These are phyloP conservation scores for Capsella rubella DNA, from an alignment of 441 rosid genomes.

Conservation along the genomic window DNA sequence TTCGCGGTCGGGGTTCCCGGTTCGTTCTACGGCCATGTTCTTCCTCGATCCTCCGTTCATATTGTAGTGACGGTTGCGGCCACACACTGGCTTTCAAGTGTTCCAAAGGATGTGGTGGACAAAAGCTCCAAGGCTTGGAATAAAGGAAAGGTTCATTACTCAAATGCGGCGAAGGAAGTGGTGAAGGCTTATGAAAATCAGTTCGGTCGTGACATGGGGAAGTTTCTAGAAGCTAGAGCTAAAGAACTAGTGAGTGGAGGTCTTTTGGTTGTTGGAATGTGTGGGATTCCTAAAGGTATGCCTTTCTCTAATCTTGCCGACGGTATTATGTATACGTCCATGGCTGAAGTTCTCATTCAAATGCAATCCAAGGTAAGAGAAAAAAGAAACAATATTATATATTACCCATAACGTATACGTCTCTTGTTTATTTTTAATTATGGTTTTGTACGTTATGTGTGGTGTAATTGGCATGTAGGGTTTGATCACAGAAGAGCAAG, in stretches of 20 bases:
- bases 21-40: constrained; percentile 49
- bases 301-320: constrained; percentile 44
- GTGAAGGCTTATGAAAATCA: constrained; percentile 49
- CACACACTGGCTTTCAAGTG: constrained; percentile 57
- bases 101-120: constrained; percentile 49
- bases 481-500: constrained; percentile 48
- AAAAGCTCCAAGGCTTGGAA: constrained; percentile 52
- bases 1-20: constrained; percentile 55
- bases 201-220: constrained; percentile 53
- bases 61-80: constrained; percentile 47
- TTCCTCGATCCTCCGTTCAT: constrained; percentile 54
- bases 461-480: constrained; percentile 44
- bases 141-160: constrained; percentile 57
- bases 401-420: neutral
- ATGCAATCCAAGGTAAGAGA: constrained; percentile 48
- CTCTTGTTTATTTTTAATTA: neutral
- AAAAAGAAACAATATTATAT: neutral
- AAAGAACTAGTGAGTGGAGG: constrained; percentile 56
- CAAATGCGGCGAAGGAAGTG: constrained; percentile 48
- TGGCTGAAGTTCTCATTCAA: constrained; percentile 51
- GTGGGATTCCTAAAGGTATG: constrained; percentile 52
- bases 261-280: constrained; percentile 49
- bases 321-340: constrained; percentile 50
- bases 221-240: constrained; percentile 53
- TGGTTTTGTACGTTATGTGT: constrained; percentile 4